Percentiles rank a stretch among this genome's conserved stretches.
phyloP scores from a whole-genome alignment of 306 rosid genomes.

The Vigna trinervia region DNA sequence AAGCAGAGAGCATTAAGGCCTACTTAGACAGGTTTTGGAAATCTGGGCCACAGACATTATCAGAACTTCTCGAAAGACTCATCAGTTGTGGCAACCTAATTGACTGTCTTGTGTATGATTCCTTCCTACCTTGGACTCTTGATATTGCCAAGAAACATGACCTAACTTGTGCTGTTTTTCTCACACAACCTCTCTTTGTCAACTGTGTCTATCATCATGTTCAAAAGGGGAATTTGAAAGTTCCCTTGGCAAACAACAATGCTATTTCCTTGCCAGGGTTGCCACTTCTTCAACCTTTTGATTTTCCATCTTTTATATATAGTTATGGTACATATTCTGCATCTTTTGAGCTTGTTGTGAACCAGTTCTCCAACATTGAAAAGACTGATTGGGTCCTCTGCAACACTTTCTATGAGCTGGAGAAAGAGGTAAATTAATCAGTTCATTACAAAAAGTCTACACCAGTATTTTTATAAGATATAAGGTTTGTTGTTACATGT shows the following conservation, averaged over 20 bases:
- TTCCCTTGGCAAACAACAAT: background rate
- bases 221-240: background rate
- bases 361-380: constrained; percentile 20
- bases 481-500: too few relatives aligned
- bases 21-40: constrained; percentile 11
- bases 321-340: background rate
- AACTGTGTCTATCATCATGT: background rate
- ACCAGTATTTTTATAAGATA: too few relatives aligned
- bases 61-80: constrained; percentile 32
- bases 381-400: background rate
- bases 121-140: constrained; percentile 48
- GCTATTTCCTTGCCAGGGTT: background rate
- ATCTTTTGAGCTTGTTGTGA: background rate
- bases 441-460: too few relatives aligned
- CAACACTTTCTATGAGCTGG: background rate
- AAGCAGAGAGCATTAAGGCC: background rate
- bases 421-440: constrained; percentile 10
- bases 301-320: constrained; percentile 3
- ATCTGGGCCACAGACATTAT: constrained; percentile 28
- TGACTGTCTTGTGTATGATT: constrained; percentile 43
- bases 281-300: background rate
- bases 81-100: background rate
- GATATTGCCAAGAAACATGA: constrained; percentile 47
- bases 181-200: constrained; percentile 1
- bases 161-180: constrained; percentile 14